These are phyloP conservation scores for Dryas integrifolia DNA, from an alignment of 331 rosid genomes.

Conservation along the genomic window DNA sequence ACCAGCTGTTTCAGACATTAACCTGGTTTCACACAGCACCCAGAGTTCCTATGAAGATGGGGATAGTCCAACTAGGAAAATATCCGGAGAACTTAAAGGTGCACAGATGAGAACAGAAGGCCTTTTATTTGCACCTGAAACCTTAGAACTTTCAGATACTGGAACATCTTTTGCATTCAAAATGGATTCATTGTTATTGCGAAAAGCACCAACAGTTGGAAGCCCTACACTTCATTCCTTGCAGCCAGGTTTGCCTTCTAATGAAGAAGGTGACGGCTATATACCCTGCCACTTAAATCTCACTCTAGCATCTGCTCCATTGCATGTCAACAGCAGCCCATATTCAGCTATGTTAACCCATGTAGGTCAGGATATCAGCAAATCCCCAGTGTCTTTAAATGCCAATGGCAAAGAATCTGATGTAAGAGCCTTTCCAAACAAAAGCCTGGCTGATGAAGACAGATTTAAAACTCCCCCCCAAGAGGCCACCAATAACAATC, in stretches of 20 bases:
- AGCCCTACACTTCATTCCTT: slow-evolving; percentile 50
- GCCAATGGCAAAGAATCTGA: slow-evolving; percentile 51
- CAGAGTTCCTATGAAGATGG: slow-evolving; percentile 85
- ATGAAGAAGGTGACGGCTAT: slow-evolving; percentile 77
- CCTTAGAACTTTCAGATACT: slow-evolving; percentile 88
- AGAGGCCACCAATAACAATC: slow-evolving; percentile 50
- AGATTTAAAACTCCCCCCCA: slow-evolving; percentile 33
- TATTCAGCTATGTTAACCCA: slow-evolving; percentile 56
- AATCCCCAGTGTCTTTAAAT: slow-evolving; percentile 43
- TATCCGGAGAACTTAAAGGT: slow-evolving; percentile 58
- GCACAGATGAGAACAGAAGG: slow-evolving; percentile 46
- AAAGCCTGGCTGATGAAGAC: slow-evolving; percentile 35
- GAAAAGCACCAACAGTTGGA: slow-evolving; percentile 43
- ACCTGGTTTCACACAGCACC: slow-evolving; percentile 75
- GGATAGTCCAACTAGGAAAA: slow-evolving; percentile 51
- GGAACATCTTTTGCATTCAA: slow-evolving; percentile 79
- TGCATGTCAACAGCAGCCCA: slow-evolving; percentile 46
- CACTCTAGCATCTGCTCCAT: slow-evolving; percentile 68
- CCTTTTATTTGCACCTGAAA: slow-evolving; percentile 57
- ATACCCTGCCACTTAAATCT: slow-evolving; percentile 82
- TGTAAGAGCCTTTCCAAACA: slow-evolving; percentile 37
- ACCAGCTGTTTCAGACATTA: slow-evolving; percentile 75
- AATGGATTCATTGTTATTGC: slow-evolving; percentile 62
- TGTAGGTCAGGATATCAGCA: slow-evolving; percentile 51
- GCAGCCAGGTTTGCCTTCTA: slow-evolving; percentile 50